Evolutionary conservation across 768 basidiomycete species (phyloP).

Genomic region (Clitopilus passeckerianus): DNA sequence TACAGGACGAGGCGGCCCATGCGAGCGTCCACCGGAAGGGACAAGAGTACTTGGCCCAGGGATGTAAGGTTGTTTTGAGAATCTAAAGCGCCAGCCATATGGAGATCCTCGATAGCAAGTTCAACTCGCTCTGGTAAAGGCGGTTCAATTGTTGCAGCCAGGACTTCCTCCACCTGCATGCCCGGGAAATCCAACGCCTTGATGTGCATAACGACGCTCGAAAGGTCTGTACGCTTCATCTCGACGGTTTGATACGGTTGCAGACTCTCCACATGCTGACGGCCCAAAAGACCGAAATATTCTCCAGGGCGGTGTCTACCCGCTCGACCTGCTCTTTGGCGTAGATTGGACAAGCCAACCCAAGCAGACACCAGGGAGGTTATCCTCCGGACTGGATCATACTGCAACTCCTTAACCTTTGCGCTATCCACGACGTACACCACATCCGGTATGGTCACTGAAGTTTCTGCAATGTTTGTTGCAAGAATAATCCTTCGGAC

Average conservation of each 20-base stretch:
- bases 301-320: constrained; percentile 89
- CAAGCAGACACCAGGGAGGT: constrained; percentile 87
- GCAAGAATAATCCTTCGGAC: constrained; percentile 86
- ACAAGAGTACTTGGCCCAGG: constrained; percentile 82
- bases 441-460: constrained; percentile 91
- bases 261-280: constrained; percentile 52
- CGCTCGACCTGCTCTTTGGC: constrained; percentile 89
- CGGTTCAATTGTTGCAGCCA: constrained; percentile 82
- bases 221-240: constrained; percentile 89
- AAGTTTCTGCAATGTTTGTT: constrained; percentile 95
- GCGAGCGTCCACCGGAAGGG: constrained; percentile 85
- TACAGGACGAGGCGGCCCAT: constrained; percentile 87
- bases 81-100: constrained; percentile 87
- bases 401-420: constrained; percentile 83
- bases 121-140: constrained; percentile 72
- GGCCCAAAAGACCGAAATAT: constrained; percentile 82
- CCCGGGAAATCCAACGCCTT: constrained; percentile 88
- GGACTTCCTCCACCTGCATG: constrained; percentile 82
- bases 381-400: constrained; percentile 85
- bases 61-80: constrained; percentile 72
- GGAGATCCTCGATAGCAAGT: constrained; percentile 74
- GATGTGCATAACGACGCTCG: constrained; percentile 94
- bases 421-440: constrained; percentile 92
- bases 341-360: constrained; percentile 87
- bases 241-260: constrained; percentile 86